phyloP scores from a whole-genome alignment of 177 flowering plant species.

The Vitis hybrid region DNA sequence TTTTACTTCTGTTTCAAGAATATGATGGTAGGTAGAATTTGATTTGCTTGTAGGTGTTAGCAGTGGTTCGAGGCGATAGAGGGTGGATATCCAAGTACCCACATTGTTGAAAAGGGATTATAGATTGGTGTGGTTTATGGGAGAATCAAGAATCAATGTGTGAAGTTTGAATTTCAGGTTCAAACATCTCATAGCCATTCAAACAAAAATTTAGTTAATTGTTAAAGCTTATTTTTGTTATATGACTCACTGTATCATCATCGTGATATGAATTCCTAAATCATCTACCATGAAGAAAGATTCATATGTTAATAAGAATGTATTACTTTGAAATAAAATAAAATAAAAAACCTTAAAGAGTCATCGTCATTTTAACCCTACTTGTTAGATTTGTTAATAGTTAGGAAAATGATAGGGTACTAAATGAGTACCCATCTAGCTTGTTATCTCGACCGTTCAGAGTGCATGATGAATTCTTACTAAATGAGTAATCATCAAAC shows the following conservation, averaged over 20 bases:
- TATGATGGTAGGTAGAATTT: neutral
- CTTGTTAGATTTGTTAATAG: too few species aligned
- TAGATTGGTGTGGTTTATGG: too few species aligned
- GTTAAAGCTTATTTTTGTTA: too few species aligned
- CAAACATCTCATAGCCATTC: constrained; percentile 1
- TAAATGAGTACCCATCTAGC: too few species aligned
- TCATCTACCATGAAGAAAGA: too few species aligned
- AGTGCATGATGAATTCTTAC: too few species aligned
- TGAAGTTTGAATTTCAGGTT: constrained; percentile 9
- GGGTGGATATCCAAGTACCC: neutral
- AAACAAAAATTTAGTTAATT: too few species aligned
- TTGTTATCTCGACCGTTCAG: too few species aligned
- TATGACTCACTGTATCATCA: neutral
- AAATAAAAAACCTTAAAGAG: too few species aligned
- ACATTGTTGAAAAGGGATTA: neutral
- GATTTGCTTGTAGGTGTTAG: constrained; percentile 21
- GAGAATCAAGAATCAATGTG: neutral
- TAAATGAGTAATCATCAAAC: too few species aligned
- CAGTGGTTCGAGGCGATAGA: constrained; percentile 28
- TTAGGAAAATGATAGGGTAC: too few species aligned
- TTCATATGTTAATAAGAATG: neutral
- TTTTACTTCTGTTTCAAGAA: neutral
- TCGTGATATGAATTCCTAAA: neutral
- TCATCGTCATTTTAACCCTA: too few species aligned
- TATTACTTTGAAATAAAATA: neutral